Conservation (phyloP, 176 grass and related monocot genomes). For the Elaeis guineensis region DNA sequence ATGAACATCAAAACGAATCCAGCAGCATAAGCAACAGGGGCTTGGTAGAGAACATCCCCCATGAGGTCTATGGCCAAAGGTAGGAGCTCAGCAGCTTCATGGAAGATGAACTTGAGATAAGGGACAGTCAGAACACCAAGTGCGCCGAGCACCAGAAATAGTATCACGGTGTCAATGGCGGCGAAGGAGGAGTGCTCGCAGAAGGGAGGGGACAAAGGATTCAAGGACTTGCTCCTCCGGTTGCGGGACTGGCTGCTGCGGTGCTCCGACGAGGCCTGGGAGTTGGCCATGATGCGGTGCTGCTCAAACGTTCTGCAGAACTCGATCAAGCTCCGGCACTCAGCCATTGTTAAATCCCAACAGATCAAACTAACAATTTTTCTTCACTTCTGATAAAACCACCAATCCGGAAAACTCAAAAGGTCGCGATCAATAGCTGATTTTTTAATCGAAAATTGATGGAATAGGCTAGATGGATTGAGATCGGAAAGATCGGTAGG, state of each 20-base stretch:
- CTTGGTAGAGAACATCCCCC: slow-evolving; percentile 24
- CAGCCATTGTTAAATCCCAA: slow-evolving; percentile 39
- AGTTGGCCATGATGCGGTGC: slow-evolving; percentile 33
- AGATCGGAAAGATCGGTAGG: too few relatives aligned
- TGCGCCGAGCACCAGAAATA: slow-evolving; percentile 53
- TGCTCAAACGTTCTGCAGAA: slow-evolving; percentile 95
- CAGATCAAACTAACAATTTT: too few relatives aligned
- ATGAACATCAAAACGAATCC: slow-evolving; percentile 37
- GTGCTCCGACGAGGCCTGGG: slow-evolving; percentile 26
- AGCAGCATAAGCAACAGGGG: slow-evolving; percentile 42
- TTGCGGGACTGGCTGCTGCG: slow-evolving; percentile 25
- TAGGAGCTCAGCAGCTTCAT: slow-evolving; percentile 35
- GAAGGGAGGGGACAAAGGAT: slow-evolving; percentile 37
- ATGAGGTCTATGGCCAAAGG: slow-evolving; percentile 22
- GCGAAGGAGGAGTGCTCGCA: slow-evolving; percentile 67
- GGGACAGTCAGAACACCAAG: slow-evolving; percentile 57
- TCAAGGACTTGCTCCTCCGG: slow-evolving; percentile 24
- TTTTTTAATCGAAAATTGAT: too few relatives aligned
- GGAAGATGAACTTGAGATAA: slow-evolving; percentile 33
- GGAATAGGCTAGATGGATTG: too few relatives aligned
- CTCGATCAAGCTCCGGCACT: slow-evolving; percentile 97
- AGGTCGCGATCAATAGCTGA: too few relatives aligned
- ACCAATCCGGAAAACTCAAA: too few relatives aligned
- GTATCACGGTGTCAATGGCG: slow-evolving; percentile 52
- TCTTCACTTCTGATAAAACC: too few relatives aligned